Evolutionary conservation across 2,329 filamentous ascomycete species (phyloP).

Genomic region (Penicillium sp.): DNA sequence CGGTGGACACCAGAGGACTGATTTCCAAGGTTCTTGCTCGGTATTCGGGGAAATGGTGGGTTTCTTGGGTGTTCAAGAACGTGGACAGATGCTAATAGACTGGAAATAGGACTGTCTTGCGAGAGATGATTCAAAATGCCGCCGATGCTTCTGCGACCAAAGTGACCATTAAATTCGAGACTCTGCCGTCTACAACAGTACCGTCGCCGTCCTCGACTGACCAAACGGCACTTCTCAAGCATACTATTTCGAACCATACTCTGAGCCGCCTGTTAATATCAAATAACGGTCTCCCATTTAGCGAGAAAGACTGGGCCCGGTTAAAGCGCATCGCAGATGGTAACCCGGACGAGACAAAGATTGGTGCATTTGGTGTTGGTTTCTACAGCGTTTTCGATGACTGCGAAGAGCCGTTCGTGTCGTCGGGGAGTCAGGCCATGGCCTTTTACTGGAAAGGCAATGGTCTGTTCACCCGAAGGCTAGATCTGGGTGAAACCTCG

Average conservation of each 20-base stretch:
- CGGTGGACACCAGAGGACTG: slow-evolving; percentile 91
- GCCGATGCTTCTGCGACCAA: slow-evolving; percentile 90
- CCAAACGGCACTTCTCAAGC: slow-evolving; percentile 71
- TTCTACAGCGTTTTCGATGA: slow-evolving; percentile 99
- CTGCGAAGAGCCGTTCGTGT: slow-evolving; percentile 96
- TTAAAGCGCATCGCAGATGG: slow-evolving; percentile 98
- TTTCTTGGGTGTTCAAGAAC: slow-evolving; percentile 20
- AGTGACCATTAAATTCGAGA: slow-evolving; percentile 90
- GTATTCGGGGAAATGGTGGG: slow-evolving; percentile 94
- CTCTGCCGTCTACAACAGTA: slow-evolving; percentile 74
- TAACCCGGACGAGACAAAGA: slow-evolving; percentile 98
- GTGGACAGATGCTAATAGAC: slow-evolving; percentile 14
- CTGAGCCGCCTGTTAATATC: slow-evolving; percentile 83
- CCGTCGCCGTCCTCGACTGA: slow-evolving; percentile 66
- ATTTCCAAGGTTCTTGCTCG: slow-evolving; percentile 97
- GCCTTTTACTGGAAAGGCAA: slow-evolving; percentile 99
- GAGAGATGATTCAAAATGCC: slow-evolving; percentile 97
- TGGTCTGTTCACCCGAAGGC: slow-evolving; percentile 85
- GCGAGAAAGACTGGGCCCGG: slow-evolving; percentile 85
- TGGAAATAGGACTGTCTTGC: slow-evolving; percentile 57
- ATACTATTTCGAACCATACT: slow-evolving; percentile 80
- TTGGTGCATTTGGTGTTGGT: slow-evolving; percentile 95
- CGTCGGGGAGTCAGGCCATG: slow-evolving; percentile 89
- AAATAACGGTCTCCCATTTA: slow-evolving; percentile 88
- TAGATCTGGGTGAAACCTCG: slow-evolving; percentile 66